phyloP scores from a whole-genome alignment of 73 alveolate species.

The Effrenium voratum region DNA sequence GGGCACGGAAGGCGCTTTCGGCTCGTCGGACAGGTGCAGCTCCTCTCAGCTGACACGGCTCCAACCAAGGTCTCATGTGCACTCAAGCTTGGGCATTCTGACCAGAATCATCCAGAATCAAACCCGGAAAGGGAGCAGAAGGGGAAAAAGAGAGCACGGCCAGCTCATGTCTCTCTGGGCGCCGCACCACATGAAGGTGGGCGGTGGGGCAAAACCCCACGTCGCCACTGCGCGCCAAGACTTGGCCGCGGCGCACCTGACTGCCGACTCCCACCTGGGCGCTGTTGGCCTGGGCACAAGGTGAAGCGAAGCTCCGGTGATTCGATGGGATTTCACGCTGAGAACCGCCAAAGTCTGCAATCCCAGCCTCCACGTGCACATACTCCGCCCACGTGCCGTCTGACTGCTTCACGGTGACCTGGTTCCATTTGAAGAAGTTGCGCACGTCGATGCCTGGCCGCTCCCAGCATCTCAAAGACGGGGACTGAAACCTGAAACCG shows the following conservation, averaged over 20 bases:
- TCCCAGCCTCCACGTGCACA: slow-evolving; percentile 59
- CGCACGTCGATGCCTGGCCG: slow-evolving; percentile 52
- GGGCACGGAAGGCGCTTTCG: slow-evolving; percentile 9
- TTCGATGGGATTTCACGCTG: background rate
- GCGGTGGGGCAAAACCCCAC: slow-evolving; percentile 38
- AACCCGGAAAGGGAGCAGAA: too few relatives aligned
- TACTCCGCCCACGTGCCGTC: slow-evolving; percentile 84
- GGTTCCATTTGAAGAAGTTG: slow-evolving; percentile 89
- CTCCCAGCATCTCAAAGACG: background rate
- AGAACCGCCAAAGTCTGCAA: background rate
- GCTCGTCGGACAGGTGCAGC: slow-evolving; percentile 10
- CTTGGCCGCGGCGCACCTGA: background rate
- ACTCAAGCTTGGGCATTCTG: too few relatives aligned
- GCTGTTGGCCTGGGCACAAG: background rate
- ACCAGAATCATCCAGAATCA: too few relatives aligned
- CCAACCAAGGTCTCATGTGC: too few relatives aligned
- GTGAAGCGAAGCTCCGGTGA: background rate
- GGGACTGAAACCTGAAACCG: background rate
- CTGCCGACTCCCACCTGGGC: background rate
- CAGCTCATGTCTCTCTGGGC: too few relatives aligned
- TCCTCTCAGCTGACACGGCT: slow-evolving; percentile 39
- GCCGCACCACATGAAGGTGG: slow-evolving; percentile 28
- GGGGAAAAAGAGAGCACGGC: too few relatives aligned
- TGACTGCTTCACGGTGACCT: slow-evolving; percentile 48
- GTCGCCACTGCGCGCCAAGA: slow-evolving; percentile 33